phyloP scores from a whole-genome alignment of 768 basidiomycete genomes.

The Cystobasidium ongulense region DNA sequence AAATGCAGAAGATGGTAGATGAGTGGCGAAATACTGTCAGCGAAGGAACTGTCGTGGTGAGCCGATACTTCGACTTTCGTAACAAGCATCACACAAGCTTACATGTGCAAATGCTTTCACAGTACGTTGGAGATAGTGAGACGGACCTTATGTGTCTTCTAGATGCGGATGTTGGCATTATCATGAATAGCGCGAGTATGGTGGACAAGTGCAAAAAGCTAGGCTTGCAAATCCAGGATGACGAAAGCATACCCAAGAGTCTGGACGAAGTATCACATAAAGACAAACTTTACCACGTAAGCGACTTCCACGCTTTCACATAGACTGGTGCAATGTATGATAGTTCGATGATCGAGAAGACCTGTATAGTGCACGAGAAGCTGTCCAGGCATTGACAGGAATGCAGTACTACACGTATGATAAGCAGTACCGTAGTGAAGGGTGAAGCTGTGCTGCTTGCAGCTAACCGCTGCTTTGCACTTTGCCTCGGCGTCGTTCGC shows the following conservation, averaged over 20 bases:
- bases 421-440: not conserved
- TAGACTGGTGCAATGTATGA: not conserved
- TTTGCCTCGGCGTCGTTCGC: not conserved
- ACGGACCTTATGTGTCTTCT: slow-evolving; percentile 24
- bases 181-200: slow-evolving; percentile 26
- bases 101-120: not conserved
- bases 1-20: slow-evolving; percentile 30
- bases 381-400: no score
- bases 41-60: slow-evolving; percentile 7
- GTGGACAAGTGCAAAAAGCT: slow-evolving; percentile 13
- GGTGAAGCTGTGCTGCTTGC: not conserved
- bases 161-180: slow-evolving; percentile 18
- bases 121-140: slow-evolving; percentile 24
- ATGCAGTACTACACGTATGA: not conserved
- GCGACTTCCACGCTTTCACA: not conserved
- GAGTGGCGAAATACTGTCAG: slow-evolving; percentile 1
- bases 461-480: not conserved
- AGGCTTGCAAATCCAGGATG: not conserved
- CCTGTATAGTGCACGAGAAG: no score
- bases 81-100: not conserved
- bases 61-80: not conserved
- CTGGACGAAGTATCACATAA: not conserved
- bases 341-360: not conserved
- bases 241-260: not conserved
- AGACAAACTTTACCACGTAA: not conserved